phyloP scores from a whole-genome alignment of 2,329 filamentous ascomycete genomes.

The Ascochyta fabae region DNA sequence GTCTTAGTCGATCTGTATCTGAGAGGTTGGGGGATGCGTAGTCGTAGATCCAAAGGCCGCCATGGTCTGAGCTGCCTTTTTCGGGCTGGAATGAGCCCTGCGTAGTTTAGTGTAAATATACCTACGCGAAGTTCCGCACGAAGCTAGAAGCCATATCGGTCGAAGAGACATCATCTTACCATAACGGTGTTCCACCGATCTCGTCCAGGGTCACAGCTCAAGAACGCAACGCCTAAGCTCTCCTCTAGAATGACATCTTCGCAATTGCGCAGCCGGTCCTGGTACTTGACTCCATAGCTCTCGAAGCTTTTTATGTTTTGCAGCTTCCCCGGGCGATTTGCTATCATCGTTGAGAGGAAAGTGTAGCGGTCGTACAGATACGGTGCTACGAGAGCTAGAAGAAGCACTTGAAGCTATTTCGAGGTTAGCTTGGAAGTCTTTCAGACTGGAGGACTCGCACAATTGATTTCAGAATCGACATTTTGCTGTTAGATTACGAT shows the following conservation, averaged over 20 bases:
- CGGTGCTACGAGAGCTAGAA: slow-evolving; percentile 26
- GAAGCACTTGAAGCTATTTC: slow-evolving; percentile 10
- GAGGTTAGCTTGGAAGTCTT: not conserved
- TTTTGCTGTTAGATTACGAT: not conserved
- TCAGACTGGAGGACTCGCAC: not conserved
- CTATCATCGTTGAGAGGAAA: slow-evolving; percentile 22
- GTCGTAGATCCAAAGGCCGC: slow-evolving; percentile 50
- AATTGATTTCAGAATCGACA: not conserved
- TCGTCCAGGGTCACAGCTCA: slow-evolving; percentile 53
- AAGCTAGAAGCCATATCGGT: not conserved
- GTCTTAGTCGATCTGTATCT: slow-evolving; percentile 27
- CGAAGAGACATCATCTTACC: slow-evolving; percentile 33
- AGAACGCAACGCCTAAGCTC: slow-evolving; percentile 41
- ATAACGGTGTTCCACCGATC: slow-evolving; percentile 57
- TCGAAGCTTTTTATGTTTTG: slow-evolving; percentile 32
- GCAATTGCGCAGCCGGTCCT: slow-evolving; percentile 50
- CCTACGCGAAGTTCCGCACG: not conserved
- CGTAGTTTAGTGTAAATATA: not conserved
- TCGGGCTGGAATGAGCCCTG: slow-evolving; percentile 41
- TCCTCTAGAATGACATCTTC: slow-evolving; percentile 53
- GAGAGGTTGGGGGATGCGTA: slow-evolving; percentile 38
- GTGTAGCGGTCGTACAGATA: slow-evolving; percentile 39
- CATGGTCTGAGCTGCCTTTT: slow-evolving; percentile 22
- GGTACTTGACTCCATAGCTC: slow-evolving; percentile 42
- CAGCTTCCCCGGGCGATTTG: slow-evolving; percentile 32